Conservation (phyloP, 352 stramenopile genomes). For the Phytophthora quininea region DNA sequence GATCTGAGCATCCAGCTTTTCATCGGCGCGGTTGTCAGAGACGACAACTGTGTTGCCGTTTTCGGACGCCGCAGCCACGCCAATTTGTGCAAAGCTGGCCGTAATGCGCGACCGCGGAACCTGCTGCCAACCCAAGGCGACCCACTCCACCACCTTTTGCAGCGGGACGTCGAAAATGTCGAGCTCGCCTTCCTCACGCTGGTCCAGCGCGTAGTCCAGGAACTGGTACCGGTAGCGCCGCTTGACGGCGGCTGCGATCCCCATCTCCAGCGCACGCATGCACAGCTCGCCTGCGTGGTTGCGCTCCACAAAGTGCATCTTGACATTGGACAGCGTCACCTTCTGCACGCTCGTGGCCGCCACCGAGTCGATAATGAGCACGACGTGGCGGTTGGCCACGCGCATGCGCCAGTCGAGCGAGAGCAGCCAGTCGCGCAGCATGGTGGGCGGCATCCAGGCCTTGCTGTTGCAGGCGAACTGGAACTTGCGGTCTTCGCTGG, state of each 20-base stretch:
- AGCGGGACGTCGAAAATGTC: constrained; percentile 52
- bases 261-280: constrained; percentile 46
- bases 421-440: constrained; percentile 81
- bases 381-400: constrained; percentile 67
- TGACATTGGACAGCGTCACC: constrained; percentile 67
- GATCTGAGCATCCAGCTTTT: constrained; percentile 65
- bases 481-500: constrained; percentile 37
- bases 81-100: constrained; percentile 48
- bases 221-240: constrained; percentile 60
- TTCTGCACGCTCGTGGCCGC: constrained; percentile 66
- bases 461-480: constrained; percentile 77
- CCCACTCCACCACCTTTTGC: constrained; percentile 66
- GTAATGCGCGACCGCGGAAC: constrained; percentile 59
- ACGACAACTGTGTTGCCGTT: constrained; percentile 16
- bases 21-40: constrained; percentile 43
- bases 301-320: constrained; percentile 52
- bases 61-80: constrained; percentile 33
- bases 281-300: constrained; percentile 46
- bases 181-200: constrained; percentile 38
- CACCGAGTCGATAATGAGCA: constrained; percentile 70
- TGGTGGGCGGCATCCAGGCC: constrained; percentile 71
- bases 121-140: constrained; percentile 57
- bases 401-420: constrained; percentile 83
- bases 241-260: constrained; percentile 57
- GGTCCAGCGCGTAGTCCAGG: constrained; percentile 52